A percentile compares a stretch with the other conserved stretches of the same genome.
Conservation (phyloP, 495 filamentous ascomycete species). For the Lineolata rhizophorae region DNA sequence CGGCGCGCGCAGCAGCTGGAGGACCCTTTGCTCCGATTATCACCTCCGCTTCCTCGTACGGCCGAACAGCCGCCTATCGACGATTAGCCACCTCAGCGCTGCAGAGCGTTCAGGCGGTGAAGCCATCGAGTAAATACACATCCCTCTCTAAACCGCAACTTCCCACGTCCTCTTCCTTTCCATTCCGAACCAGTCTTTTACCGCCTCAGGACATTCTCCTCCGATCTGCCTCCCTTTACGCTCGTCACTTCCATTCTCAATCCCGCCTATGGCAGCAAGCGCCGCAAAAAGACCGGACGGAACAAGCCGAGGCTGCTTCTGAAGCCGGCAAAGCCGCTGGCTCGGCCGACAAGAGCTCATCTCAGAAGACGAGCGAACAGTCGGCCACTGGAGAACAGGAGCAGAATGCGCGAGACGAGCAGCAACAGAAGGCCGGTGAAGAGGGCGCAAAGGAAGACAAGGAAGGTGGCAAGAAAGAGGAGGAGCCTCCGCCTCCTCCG, state of each 20-base stretch:
- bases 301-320: no score
- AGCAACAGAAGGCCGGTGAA: slow-evolving; percentile 12
- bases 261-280: slow-evolving; percentile 10
- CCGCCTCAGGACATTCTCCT: slow-evolving; percentile 14
- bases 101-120: no score
- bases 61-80: slow-evolving; percentile 33
- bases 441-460: slow-evolving; percentile 19
- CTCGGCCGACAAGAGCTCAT: slow-evolving; percentile 19
- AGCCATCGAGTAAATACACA: no score
- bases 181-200: slow-evolving; percentile 12
- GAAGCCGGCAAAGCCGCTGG: no score
- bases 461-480: slow-evolving; percentile 34
- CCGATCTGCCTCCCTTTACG: slow-evolving; percentile 6
- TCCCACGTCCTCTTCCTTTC: slow-evolving; percentile 4
- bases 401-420: neutral
- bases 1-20: no score
- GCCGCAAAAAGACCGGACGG: slow-evolving; percentile 18
- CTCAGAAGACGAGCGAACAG: slow-evolving; percentile 9
- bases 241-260: slow-evolving; percentile 10
- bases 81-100: slow-evolving; percentile 24
- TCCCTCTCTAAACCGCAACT: slow-evolving; percentile 3
- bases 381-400: slow-evolving; percentile 8
- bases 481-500: slow-evolving; percentile 62
- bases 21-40: no score
- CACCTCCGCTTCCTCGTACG: slow-evolving; percentile 17